Percentiles rank a stretch among this genome's conserved stretches.
phyloP scores from a whole-genome alignment of 2,329 filamentous ascomycete genomes.

The Onygenales sp. region DNA sequence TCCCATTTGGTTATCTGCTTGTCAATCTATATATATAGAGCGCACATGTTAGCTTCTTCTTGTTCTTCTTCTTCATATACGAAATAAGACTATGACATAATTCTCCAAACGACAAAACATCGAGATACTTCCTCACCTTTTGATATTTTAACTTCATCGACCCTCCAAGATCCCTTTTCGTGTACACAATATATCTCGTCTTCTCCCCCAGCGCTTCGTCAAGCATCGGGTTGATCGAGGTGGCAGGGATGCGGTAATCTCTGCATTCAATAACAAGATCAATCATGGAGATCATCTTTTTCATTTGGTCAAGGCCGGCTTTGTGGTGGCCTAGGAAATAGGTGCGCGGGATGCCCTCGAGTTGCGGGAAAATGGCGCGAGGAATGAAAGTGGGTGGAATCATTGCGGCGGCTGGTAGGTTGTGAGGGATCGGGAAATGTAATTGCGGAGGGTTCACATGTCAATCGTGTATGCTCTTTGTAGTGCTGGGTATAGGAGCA shows the following conservation, averaged over 20 bases:
- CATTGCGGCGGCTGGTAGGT: not conserved
- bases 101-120: no score
- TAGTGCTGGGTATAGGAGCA: no score
- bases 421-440: no score
- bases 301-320: slow-evolving; percentile 72
- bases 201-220: slow-evolving; percentile 65
- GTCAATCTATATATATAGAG: no score
- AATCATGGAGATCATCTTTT: slow-evolving; percentile 66
- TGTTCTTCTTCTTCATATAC: slow-evolving; percentile 39
- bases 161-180: slow-evolving; percentile 69
- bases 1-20: no score
- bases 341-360: slow-evolving; percentile 69
- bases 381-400: slow-evolving; percentile 53
- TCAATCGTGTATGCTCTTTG: not conserved
- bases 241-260: slow-evolving; percentile 82
- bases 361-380: slow-evolving; percentile 61
- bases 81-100: not conserved
- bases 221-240: slow-evolving; percentile 82
- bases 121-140: slow-evolving; percentile 24
- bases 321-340: slow-evolving; percentile 94
- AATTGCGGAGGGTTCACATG: no score
- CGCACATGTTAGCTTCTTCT: slow-evolving; percentile 21
- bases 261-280: slow-evolving; percentile 90
- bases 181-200: slow-evolving; percentile 77
- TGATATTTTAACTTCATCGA: slow-evolving; percentile 30